Conservation (phyloP, 768 basidiomycete species). For the Lyophyllum atratum region DNA sequence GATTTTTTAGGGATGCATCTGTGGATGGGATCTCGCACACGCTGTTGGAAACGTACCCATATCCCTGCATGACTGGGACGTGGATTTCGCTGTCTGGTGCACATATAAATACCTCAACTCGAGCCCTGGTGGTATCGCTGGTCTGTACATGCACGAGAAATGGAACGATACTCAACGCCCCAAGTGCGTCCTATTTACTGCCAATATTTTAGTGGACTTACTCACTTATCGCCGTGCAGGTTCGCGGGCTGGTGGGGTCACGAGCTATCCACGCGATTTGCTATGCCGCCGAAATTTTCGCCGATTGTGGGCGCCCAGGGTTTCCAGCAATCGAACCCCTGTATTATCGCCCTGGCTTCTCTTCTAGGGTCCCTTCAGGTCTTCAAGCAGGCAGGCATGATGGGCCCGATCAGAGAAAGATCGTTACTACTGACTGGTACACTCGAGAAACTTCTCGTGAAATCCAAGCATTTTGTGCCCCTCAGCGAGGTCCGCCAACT, state of each 20-base stretch:
- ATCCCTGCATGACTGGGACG: slow-evolving; percentile 87
- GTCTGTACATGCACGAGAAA: slow-evolving; percentile 84
- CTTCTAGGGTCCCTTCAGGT: slow-evolving; percentile 82
- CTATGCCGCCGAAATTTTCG: slow-evolving; percentile 83
- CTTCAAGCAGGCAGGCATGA: slow-evolving; percentile 79
- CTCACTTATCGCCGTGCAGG: slow-evolving; percentile 41
- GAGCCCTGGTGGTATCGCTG: slow-evolving; percentile 97
- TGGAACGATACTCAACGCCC: slow-evolving; percentile 68
- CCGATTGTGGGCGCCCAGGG: slow-evolving; percentile 91
- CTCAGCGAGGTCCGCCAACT: slow-evolving; percentile 32
- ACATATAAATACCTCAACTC: slow-evolving; percentile 98
- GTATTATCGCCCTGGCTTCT: slow-evolving; percentile 74
- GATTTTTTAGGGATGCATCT: slow-evolving; percentile 76
- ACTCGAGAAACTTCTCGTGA: slow-evolving; percentile 63
- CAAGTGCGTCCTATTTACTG: slow-evolving; percentile 47
- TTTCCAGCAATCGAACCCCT: slow-evolving; percentile 96
- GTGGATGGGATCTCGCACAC: slow-evolving; percentile 97
- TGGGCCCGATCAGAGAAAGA: slow-evolving; percentile 66
- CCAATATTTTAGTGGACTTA: slow-evolving; percentile 12
- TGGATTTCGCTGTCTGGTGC: slow-evolving; percentile 99
- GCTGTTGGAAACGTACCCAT: slow-evolving; percentile 92
- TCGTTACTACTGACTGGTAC: slow-evolving; percentile 69
- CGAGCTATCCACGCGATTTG: slow-evolving; percentile 81
- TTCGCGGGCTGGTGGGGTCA: slow-evolving; percentile 99
- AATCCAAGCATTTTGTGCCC: slow-evolving; percentile 66